Evolutionary conservation across 116 monocot species (phyloP).

Genomic region (Iris pallida): DNA sequence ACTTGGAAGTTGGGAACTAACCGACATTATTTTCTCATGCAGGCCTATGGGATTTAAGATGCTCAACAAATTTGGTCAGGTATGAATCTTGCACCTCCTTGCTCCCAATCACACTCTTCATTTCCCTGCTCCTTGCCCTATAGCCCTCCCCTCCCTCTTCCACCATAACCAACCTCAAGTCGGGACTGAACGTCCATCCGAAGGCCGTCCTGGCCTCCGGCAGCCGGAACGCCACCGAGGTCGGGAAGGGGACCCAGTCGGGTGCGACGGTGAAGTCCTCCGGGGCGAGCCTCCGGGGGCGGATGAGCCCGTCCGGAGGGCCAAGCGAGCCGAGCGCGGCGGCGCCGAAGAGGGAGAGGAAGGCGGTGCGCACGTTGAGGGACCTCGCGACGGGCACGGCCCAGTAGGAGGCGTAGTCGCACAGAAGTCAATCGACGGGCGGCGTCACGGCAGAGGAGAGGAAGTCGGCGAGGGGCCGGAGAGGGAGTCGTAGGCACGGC

Average conservation of each 20-base stretch:
- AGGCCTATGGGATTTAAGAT: not conserved
- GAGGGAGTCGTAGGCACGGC: conserved; percentile 1
- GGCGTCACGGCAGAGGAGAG: not conserved
- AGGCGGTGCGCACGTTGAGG: conserved; percentile 9
- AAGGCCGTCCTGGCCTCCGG: conserved; percentile 13
- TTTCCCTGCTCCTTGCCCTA: not conserved
- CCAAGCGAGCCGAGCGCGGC: not conserved
- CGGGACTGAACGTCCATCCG: no score
- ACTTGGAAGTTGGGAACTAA: no score
- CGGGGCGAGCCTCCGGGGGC: not conserved
- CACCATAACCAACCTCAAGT: conserved; percentile 25
- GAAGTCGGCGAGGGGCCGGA: not conserved
- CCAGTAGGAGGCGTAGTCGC: conserved; percentile 16
- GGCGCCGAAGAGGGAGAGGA: conserved; percentile 8
- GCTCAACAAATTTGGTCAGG: not conserved
- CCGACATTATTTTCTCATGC: no score
- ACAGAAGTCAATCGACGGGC: conserved; percentile 16
- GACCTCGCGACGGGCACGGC: not conserved
- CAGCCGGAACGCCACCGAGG: conserved; percentile 11
- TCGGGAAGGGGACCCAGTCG: conserved; percentile 28
- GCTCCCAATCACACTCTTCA: not conserved
- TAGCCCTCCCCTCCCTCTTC: conserved; percentile 9
- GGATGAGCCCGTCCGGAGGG: not conserved
- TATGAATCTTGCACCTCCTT: not conserved
- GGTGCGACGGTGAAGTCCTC: conserved; percentile 17